Conservation (phyloP, 305 asterid genomes). For the Nicotiana rustica region DNA sequence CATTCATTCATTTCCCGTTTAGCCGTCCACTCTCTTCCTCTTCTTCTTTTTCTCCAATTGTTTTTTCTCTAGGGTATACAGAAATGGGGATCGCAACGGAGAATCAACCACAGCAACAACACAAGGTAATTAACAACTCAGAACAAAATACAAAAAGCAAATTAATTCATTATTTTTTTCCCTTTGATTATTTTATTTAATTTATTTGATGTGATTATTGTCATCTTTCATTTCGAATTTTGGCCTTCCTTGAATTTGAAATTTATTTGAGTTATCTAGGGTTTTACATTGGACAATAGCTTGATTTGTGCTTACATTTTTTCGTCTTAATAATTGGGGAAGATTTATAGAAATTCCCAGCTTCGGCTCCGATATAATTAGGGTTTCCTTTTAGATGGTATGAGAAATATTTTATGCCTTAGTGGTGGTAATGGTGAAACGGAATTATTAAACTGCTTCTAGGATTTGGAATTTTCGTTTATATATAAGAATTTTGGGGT, state of each 20-base stretch:
- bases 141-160: not conserved
- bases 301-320: not conserved
- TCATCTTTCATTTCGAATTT: not conserved
- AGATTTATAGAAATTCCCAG: not conserved
- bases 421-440: not conserved
- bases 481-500: not conserved
- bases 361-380: not conserved
- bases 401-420: not conserved
- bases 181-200: not conserved
- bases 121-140: slow-evolving; percentile 49
- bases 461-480: not conserved
- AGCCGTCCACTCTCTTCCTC: slow-evolving; percentile 30
- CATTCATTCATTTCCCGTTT: slow-evolving; percentile 18
- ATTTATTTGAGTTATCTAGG: not conserved
- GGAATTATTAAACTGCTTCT: not conserved
- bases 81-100: slow-evolving; percentile 74
- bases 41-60: not conserved
- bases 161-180: not conserved
- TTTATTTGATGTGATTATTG: not conserved
- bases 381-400: not conserved
- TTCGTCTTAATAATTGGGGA: not conserved
- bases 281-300: not conserved
- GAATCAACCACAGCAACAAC: slow-evolving; percentile 56
- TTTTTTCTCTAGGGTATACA: not conserved
- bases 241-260: not conserved